Conservation (phyloP, 2,329 filamentous ascomycete genomes). For the Fusarium sp. region DNA sequence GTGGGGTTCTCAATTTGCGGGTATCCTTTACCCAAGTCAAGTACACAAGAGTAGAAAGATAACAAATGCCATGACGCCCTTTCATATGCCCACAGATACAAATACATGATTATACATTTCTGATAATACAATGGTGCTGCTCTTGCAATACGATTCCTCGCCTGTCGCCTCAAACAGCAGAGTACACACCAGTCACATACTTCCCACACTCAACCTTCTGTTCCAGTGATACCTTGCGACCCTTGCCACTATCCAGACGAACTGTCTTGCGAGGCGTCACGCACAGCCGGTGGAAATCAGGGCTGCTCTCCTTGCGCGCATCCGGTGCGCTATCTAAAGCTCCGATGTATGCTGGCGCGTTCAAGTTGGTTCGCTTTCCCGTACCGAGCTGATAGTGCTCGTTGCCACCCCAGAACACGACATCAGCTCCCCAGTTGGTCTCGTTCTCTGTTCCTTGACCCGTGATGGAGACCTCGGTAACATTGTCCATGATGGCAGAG, state of each 20-base stretch:
- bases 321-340: slow-evolving; percentile 73
- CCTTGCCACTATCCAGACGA: slow-evolving; percentile 65
- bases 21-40: slow-evolving; percentile 9
- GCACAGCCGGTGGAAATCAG: slow-evolving; percentile 78
- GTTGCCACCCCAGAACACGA: slow-evolving; percentile 94
- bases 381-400: slow-evolving; percentile 94
- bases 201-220: slow-evolving; percentile 90
- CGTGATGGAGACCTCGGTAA: slow-evolving; percentile 70
- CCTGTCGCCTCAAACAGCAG: slow-evolving; percentile 56
- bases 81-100: slow-evolving; percentile 16
- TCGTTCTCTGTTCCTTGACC: slow-evolving; percentile 67
- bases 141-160: slow-evolving; percentile 9
- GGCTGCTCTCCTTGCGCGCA: slow-evolving; percentile 64
- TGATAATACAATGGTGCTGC: slow-evolving; percentile 27
- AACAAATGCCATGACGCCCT: slow-evolving; percentile 27
- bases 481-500: slow-evolving; percentile 84
- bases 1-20: slow-evolving; percentile 13
- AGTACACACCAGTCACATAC: slow-evolving; percentile 85
- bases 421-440: slow-evolving; percentile 88
- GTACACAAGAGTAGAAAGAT: slow-evolving; percentile 31
- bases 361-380: slow-evolving; percentile 84
- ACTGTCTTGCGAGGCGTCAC: slow-evolving; percentile 80
- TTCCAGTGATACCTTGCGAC: slow-evolving; percentile 78
- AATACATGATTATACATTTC: slow-evolving; percentile 32
- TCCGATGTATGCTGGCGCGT: slow-evolving; percentile 79